Base-by-base conservation (phyloP, 2,329 filamentous ascomycete genomes). In the Ceratocystiopsis brevicomis region DNA sequence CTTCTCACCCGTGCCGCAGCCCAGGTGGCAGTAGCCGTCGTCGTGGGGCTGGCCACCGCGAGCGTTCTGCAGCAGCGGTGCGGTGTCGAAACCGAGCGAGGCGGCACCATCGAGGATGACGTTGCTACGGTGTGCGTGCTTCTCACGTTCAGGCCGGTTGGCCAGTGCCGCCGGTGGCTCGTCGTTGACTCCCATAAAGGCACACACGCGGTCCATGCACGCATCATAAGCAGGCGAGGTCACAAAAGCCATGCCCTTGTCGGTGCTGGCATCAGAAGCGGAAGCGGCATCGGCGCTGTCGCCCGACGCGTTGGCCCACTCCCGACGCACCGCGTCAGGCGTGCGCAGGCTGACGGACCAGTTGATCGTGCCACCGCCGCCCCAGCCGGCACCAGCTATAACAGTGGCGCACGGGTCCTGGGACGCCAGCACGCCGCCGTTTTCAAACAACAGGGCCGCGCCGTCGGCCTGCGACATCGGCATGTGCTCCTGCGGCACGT, bases 331-430 rank as follows among this genome's bases (percentile, higher is more conserved):
- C 49, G 69, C 81, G 21, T 72, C 75, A 54, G 88, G 83, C 0
- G 83, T 81, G 51, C 69, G 65, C 42, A 77, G 61, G 41, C 63
- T 64, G 10, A 73, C 72, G 53, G 69, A 81, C 86, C 86, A 95
- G 59, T 95, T 95, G 52, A 94, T 61, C 0, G 83, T 85, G 6
- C 86, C 86, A 44, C 87, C 87, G 37, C 87, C 87, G 30, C 87
- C 87, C 74, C 81, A 93, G 32, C 73, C 73, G 44, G 74, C 71
- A 2, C 82, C 87, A 0, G 80, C 73, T 3, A 82, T 57, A 13
- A 88, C 58, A 15, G 62, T 69, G 32, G 78, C 63, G 6, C 70
- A 68, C 12, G 64, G 63, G 53, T 81, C 70, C 47, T 79, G 65
- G 48, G 66, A 64, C 51, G 67, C 53, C 6, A 69, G 52, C 16